Conservation (phyloP, 495 filamentous ascomycete species). For the Penicillium desertorum region DNA sequence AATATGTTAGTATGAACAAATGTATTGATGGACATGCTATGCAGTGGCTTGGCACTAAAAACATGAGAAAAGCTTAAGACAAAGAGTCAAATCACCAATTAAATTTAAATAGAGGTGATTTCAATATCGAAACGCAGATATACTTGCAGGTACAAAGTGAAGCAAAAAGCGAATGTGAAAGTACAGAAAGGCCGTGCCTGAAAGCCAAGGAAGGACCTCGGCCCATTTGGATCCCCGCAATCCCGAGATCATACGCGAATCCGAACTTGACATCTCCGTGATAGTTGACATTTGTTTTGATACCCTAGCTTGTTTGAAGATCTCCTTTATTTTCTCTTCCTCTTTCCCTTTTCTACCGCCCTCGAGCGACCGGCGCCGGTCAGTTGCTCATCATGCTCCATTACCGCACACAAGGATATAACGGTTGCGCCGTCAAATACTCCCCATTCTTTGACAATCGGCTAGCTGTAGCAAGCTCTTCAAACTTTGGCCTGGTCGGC, state of each 20-base stretch:
- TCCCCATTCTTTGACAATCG: slow-evolving; percentile 96
- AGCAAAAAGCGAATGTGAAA: slow-evolving; percentile 2
- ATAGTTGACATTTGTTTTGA: slow-evolving; percentile 9
- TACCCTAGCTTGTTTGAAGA: slow-evolving; percentile 11
- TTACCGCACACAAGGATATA: slow-evolving; percentile 88
- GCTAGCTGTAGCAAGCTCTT: slow-evolving; percentile 78
- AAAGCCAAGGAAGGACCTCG: slow-evolving; percentile 12
- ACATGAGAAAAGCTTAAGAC: no score
- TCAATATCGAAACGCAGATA: neutral
- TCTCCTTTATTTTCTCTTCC: slow-evolving; percentile 1
- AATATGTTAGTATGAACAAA: neutral
- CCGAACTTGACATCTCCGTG: slow-evolving; percentile 3
- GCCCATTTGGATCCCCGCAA: slow-evolving; percentile 16
- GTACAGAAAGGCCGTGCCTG: slow-evolving; percentile 4
- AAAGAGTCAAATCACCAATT: no score
- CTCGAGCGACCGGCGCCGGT: slow-evolving; percentile 15
- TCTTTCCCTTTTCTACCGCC: neutral
- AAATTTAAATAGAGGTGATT: no score
- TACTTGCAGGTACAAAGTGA: neutral
- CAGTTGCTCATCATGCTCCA: slow-evolving; percentile 67
- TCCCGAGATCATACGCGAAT: slow-evolving; percentile 13
- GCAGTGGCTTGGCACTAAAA: no score
- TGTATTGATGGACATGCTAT: neutral
- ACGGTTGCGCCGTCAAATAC: slow-evolving; percentile 94
- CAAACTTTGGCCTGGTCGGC: slow-evolving; percentile 95